These are phyloP conservation scores for Verticillium zaregamsianum DNA, from an alignment of 2,329 filamentous ascomycete genomes.

Conservation along the genomic window DNA sequence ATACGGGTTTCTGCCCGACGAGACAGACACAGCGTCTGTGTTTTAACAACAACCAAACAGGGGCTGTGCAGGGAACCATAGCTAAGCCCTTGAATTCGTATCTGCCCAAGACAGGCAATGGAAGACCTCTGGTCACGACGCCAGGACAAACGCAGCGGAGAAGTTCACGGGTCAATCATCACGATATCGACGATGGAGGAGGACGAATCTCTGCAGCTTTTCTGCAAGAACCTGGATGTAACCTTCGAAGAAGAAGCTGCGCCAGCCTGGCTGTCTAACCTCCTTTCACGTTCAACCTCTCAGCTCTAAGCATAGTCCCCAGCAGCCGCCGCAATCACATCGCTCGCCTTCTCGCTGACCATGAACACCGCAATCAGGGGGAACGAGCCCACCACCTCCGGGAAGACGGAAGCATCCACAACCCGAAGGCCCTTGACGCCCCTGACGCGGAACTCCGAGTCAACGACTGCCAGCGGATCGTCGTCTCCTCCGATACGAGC, in stretches of 20 bases:
- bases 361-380: slow-evolving; percentile 22
- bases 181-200: neutral
- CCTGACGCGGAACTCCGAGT: slow-evolving; percentile 50
- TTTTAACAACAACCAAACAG: too few species aligned
- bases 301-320: too few species aligned
- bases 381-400: slow-evolving; percentile 24
- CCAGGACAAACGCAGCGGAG: slow-evolving; percentile 10
- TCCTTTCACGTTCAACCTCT: too few species aligned
- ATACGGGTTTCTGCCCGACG: too few species aligned
- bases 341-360: slow-evolving; percentile 22
- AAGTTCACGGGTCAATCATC: slow-evolving; percentile 5
- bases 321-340: too few species aligned
- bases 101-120: slow-evolving; percentile 9
- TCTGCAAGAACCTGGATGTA: neutral
- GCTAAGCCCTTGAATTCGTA: slow-evolving; percentile 7
- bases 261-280: too few species aligned
- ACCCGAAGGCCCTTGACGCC: slow-evolving; percentile 50
- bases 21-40: too few species aligned
- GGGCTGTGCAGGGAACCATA: neutral
- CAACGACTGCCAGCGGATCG: slow-evolving; percentile 47
- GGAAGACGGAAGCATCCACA: slow-evolving; percentile 54
- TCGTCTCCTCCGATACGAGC: slow-evolving; percentile 49
- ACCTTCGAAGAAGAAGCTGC: too few species aligned
- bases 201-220: neutral
- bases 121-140: slow-evolving; percentile 13